These are phyloP conservation scores for Termitomyces sp. DNA, from an alignment of 768 basidiomycete species.

Conservation along the genomic window DNA sequence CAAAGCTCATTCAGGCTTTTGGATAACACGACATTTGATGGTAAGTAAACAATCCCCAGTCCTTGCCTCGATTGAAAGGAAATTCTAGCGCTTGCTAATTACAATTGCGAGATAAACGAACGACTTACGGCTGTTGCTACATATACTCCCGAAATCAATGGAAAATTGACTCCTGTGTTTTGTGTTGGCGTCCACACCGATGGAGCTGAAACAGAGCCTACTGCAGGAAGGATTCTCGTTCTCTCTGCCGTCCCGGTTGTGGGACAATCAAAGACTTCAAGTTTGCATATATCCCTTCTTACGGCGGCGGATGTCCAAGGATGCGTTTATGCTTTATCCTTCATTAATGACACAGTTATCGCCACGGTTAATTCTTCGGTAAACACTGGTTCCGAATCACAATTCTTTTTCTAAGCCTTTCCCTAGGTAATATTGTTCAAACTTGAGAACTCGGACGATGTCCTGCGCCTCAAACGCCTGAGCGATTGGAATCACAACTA, in stretches of 20 bases:
- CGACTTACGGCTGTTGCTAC: constrained; percentile 53
- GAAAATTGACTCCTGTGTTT: constrained; percentile 32
- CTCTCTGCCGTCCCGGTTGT: constrained; percentile 32
- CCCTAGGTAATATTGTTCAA: constrained; percentile 38
- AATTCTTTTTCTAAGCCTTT: not conserved
- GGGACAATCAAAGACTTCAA: constrained; percentile 17
- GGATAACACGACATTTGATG: constrained; percentile 56
- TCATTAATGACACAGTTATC: constrained; percentile 44
- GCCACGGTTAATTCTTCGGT: constrained; percentile 78
- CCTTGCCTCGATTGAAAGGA: not conserved
- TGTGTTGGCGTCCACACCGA: constrained; percentile 44
- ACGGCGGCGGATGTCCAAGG: constrained; percentile 47
- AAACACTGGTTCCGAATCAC: constrained; percentile 17
- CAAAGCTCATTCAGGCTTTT: constrained; percentile 60
- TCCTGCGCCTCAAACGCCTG: constrained; percentile 28
- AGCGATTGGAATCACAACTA: constrained; percentile 81
- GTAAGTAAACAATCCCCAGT: constrained; percentile 24
- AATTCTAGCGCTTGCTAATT: constrained; percentile 38
- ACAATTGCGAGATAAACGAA: constrained; percentile 47
- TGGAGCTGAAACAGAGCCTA: constrained; percentile 42
- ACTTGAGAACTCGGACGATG: constrained; percentile 21
- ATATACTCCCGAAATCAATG: constrained; percentile 24
- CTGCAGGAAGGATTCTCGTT: constrained; percentile 56
- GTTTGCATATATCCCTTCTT: constrained; percentile 30
- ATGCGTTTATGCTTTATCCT: constrained; percentile 61